phyloP scores from a whole-genome alignment of 345 rosid species.

The Eucalyptus pauciflora region DNA sequence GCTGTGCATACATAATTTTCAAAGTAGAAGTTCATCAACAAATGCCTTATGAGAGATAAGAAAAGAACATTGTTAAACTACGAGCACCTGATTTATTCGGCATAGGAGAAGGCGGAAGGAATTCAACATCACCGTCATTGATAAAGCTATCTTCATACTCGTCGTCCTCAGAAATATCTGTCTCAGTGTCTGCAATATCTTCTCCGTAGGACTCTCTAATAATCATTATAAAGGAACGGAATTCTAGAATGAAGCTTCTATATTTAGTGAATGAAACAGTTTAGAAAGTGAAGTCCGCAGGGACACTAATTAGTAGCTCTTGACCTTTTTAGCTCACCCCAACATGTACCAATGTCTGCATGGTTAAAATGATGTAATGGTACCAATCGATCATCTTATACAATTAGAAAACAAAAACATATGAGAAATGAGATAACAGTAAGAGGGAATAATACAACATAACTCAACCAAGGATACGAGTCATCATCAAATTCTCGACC shows the following conservation, averaged over 20 bases:
- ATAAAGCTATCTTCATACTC: background rate
- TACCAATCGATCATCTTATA: background rate
- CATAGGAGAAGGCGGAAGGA: background rate
- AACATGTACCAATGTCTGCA: background rate
- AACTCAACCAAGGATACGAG: background rate
- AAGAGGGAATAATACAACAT: background rate
- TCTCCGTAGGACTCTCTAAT: background rate
- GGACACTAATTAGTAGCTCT: background rate
- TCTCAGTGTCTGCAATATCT: background rate
- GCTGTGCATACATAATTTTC: background rate
- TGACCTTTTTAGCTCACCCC: background rate
- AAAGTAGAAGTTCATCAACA: background rate
- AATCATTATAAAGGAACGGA: background rate
- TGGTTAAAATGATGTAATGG: background rate
- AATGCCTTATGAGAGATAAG: background rate
- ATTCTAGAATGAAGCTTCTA: background rate
- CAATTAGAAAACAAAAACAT: background rate
- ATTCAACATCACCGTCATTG: background rate
- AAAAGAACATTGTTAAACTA: background rate
- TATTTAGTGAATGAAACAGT: background rate
- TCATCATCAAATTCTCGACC: background rate
- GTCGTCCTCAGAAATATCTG: background rate
- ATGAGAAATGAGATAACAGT: background rate
- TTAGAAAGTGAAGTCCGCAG: background rate
- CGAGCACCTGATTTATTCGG: background rate